Conservation (phyloP, 345 rosid species). For the Mercurialis annua region DNA sequence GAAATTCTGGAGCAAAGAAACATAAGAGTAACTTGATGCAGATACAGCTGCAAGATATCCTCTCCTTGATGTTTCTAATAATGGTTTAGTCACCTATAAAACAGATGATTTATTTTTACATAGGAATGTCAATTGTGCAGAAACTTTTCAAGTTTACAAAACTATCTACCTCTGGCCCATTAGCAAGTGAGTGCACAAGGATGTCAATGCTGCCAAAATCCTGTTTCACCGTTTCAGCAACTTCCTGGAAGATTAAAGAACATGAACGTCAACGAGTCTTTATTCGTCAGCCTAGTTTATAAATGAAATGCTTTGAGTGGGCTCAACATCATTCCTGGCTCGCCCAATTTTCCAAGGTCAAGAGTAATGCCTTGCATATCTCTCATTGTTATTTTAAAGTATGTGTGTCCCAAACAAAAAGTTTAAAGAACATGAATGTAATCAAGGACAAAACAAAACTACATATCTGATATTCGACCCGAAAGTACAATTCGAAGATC, state of each 20-base stretch:
- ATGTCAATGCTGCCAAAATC: conserved; percentile 92
- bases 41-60: conserved; percentile 93
- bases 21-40: conserved; percentile 90
- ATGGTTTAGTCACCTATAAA: conserved; percentile 74
- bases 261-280: neutral
- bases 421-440: neutral
- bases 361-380: neutral
- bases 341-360: neutral
- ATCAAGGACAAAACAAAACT: neutral
- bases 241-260: conserved; percentile 54
- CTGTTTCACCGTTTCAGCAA: conserved; percentile 72
- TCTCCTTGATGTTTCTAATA: conserved; percentile 89
- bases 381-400: neutral
- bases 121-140: neutral
- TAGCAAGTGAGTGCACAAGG: conserved; percentile 92
- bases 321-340: neutral
- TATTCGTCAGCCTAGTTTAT: neutral
- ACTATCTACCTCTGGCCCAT: conserved; percentile 82
- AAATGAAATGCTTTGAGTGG: neutral
- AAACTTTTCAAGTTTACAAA: neutral
- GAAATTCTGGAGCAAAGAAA: conserved; percentile 84
- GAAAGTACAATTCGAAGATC: neutral
- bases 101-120: neutral
- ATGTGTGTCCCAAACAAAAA: neutral
- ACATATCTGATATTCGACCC: neutral